A percentile compares a stretch with the other conserved stretches of the same genome.
Evolutionary conservation across 345 rosid species (phyloP).

Genomic region (Excoecaria agallocha): DNA sequence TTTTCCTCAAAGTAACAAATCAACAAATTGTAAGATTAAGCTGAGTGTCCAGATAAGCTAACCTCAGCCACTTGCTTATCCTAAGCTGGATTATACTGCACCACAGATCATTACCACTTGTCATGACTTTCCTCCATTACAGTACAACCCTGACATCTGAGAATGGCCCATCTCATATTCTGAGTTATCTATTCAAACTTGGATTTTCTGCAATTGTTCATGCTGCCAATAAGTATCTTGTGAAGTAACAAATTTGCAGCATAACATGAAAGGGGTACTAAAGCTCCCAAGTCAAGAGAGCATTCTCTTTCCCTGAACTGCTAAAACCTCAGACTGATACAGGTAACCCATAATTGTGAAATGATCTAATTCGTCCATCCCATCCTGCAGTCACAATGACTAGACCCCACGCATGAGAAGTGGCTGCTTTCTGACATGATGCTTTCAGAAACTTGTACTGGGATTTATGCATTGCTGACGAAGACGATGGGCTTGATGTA

Average conservation of each 20-base stretch:
- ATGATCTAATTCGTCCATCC: conserved; percentile 90
- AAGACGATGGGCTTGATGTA: conserved; percentile 33
- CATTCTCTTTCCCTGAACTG: conserved; percentile 17
- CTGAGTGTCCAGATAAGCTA: conserved; percentile 20
- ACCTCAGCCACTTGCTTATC: conserved; percentile 32
- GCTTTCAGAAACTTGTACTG: conserved; percentile 59
- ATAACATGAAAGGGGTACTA: conserved; percentile 8
- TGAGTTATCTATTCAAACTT: conserved; percentile 16
- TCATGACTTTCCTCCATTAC: conserved; percentile 8
- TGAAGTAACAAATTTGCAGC: conserved; percentile 7
- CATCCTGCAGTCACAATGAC: conserved; percentile 91
- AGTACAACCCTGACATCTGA: conserved; percentile 17
- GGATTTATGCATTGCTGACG: conserved; percentile 54
- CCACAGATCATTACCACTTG: conserved; percentile 21
- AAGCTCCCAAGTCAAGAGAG: neutral
- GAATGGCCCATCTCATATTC: conserved; percentile 22
- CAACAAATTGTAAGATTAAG: conserved; percentile 20
- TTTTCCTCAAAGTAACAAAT: conserved; percentile 21
- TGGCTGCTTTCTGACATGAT: conserved; percentile 63
- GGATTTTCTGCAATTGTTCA: conserved; percentile 9
- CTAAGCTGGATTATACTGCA: conserved; percentile 20
- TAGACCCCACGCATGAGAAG: conserved; percentile 81
- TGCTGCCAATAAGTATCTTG: conserved; percentile 12
- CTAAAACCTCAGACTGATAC: conserved; percentile 44
- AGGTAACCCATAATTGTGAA: conserved; percentile 88